phyloP scores from a whole-genome alignment of 257 asterid species.

The Nicotiana obtusifolia region DNA sequence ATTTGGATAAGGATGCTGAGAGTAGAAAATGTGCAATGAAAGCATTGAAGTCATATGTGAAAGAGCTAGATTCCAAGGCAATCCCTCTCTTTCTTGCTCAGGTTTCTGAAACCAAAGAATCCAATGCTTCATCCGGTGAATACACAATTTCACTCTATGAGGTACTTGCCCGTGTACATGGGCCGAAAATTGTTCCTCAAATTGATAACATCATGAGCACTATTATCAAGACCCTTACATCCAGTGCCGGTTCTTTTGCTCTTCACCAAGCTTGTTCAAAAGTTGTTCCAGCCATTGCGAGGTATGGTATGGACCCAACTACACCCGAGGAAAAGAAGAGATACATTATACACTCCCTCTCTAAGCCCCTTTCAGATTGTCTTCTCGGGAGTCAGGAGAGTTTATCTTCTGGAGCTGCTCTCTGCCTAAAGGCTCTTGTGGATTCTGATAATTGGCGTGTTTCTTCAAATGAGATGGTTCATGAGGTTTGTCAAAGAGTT shows the following conservation, averaged over 20 bases:
- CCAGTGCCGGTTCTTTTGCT: constrained; percentile 84
- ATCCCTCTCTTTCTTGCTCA: constrained; percentile 92
- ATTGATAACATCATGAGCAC: constrained; percentile 73
- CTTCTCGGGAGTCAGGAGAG: constrained; percentile 76
- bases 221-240: constrained; percentile 62
- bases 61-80: constrained; percentile 89
- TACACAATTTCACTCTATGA: constrained; percentile 83
- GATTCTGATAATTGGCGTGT: constrained; percentile 90
- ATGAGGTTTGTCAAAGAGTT: constrained; percentile 90
- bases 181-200: constrained; percentile 10
- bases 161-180: constrained; percentile 22
- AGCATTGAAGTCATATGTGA: constrained; percentile 72
- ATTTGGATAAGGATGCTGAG: constrained; percentile 86
- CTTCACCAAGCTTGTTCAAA: constrained; percentile 98
- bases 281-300: constrained; percentile 89
- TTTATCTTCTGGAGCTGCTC: constrained; percentile 89
- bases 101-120: constrained; percentile 78
- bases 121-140: constrained; percentile 62
- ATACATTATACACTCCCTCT: constrained; percentile 49
- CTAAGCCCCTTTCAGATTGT: constrained; percentile 81
- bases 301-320: constrained; percentile 81
- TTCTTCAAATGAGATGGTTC: constrained; percentile 76
- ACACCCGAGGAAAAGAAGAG: constrained; percentile 69
- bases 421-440: constrained; percentile 78
- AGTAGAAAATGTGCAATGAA: constrained; percentile 91